Evolutionary conservation across 345 rosid genomes (phyloP), one percentile per base, ranked within the genome.

Genomic region (Salix koriyanagi): DNA sequence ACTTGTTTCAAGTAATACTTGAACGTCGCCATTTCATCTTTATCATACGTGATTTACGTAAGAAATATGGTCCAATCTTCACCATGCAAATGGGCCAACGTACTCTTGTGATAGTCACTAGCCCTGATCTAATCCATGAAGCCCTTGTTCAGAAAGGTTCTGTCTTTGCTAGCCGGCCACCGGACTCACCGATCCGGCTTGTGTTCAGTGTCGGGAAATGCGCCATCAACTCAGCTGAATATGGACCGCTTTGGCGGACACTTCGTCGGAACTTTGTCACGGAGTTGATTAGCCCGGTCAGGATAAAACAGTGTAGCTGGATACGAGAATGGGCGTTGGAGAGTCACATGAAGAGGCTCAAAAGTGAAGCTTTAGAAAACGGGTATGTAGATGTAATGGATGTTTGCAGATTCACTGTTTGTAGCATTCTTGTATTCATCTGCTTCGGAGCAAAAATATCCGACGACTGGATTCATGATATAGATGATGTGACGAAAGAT

Each of bases 1-100:
- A 93, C 85, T 71, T 96, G 46, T 72, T 87, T 71, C 97, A 91
- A 73, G 82, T 96, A 78, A 86, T 91, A 78, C 89, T 89, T 77
- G 87, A 93, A 46, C 86, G 93, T 39, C 91, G 90, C 4, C 96
- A 93, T 73, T 96, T 93, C 87, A 85, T 96, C 62, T 96, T 86
- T 23, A 10, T 85, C 11, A 67, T 90, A 41, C 87, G 91, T 50
- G 97, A 93, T 79, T 77, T 93, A 75, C 96, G 96, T 60, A 73
- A 70, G 44, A 90, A 75, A 71, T 96, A 89, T 26, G 98, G 99
- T 68, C 94, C 98, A 41, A 93, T 96, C 67, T 96, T 96, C 88
- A 91, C 93, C 79, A 83, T 96, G 94, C 90, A 88, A 60, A 93
- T 96, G 98, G 99, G 99, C 26, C 98, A 96, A 74, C 94, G 98